Evolutionary conservation across 352 stramenopile genomes (phyloP).

Genomic region (Phytophthora sp.): DNA sequence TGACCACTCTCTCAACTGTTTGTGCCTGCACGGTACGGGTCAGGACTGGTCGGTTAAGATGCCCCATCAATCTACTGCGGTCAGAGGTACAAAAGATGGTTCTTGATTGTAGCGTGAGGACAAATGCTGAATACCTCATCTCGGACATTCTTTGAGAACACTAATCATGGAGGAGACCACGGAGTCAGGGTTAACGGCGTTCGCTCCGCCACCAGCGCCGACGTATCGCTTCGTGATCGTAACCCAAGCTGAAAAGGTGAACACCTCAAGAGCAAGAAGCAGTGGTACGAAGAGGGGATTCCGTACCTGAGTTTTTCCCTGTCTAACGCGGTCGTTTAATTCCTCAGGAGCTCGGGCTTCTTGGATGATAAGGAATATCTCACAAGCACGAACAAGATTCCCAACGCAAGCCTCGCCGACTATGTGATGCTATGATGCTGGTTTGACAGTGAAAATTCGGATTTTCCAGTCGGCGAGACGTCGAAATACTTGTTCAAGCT

Average conservation of each 20-base stretch:
- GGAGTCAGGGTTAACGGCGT: conserved; percentile 6
- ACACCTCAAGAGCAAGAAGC: conserved; percentile 11
- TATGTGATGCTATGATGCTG: conserved; percentile 25
- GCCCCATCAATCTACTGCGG: no score
- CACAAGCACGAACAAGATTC: conserved; percentile 12
- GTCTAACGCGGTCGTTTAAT: not conserved
- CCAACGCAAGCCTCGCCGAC: not conserved
- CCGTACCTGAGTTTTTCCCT: no score
- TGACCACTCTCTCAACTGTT: no score
- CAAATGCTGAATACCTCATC: no score
- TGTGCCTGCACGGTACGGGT: no score
- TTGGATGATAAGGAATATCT: conserved; percentile 16
- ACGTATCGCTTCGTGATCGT: conserved; percentile 12
- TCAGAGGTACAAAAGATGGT: no score
- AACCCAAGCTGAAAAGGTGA: conserved; percentile 4
- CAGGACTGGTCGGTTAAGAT: no score
- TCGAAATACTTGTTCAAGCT: conserved; percentile 17
- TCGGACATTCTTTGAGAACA: no score
- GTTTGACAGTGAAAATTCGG: conserved; percentile 14
- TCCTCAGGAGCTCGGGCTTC: not conserved
- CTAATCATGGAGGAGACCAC: not conserved
- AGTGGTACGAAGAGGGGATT: conserved; percentile 2
- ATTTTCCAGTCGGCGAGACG: conserved; percentile 10
- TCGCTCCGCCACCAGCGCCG: not conserved
- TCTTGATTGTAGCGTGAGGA: no score